Percentiles rank a stretch among this genome's conserved stretches.
Conservation (phyloP, 371 early-diverging fungal genomes). For the Mortierella sp. region DNA sequence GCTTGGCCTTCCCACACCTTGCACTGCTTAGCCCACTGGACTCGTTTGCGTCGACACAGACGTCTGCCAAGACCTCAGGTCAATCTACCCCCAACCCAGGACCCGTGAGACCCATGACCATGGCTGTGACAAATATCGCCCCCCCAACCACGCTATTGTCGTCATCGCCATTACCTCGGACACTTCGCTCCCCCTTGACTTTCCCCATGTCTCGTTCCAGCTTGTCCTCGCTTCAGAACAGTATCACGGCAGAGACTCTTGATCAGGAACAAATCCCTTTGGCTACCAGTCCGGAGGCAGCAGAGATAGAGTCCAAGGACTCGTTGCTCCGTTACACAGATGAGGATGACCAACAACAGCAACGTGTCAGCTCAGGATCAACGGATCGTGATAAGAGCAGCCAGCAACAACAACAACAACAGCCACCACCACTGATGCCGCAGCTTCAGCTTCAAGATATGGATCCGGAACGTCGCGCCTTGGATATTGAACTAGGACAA, state of each 20-base stretch:
- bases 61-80: slow-evolving; percentile 47
- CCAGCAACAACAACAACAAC: neutral
- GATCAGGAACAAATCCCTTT: too few relatives aligned
- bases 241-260: neutral
- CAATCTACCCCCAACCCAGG: slow-evolving; percentile 38
- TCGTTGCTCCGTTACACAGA: slow-evolving; percentile 20
- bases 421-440: neutral
- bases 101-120: slow-evolving; percentile 14
- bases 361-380: too few relatives aligned
- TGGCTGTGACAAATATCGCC: slow-evolving; percentile 13
- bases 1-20: slow-evolving; percentile 65
- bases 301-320: too few relatives aligned
- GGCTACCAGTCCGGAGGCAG: neutral
- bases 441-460: slow-evolving; percentile 2
- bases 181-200: slow-evolving; percentile 3
- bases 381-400: too few relatives aligned
- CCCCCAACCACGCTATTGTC: neutral
- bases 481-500: slow-evolving; percentile 17
- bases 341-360: too few relatives aligned
- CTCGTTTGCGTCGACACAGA: slow-evolving; percentile 44
- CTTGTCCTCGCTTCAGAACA: neutral
- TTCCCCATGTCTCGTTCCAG: neutral
- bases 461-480: slow-evolving; percentile 20
- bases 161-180: slow-evolving; percentile 1
- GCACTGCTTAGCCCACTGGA: slow-evolving; percentile 41